Base-by-base conservation (phyloP, 441 rosid genomes). In the Brassica hybrid region DNA sequence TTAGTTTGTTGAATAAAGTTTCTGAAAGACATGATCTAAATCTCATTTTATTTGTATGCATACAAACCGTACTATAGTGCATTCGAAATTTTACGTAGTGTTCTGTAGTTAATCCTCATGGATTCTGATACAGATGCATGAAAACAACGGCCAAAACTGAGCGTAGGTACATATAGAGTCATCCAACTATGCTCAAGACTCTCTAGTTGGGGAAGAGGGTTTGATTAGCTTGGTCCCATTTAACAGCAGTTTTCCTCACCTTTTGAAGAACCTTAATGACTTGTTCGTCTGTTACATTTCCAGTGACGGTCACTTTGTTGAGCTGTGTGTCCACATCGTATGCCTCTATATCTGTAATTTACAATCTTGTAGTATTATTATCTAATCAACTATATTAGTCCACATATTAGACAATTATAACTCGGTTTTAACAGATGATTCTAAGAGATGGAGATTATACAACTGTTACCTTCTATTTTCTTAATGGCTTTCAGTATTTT, bases 401-500 rank as follows among this genome's bases (percentile, higher is more conserved):
- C 10, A 65, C 3, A 65, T 45, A 21, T n/a, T 18, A 16, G 18
- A 34, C 23, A 36, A 25, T 23, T 25, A 32, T 18, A 52, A 14
- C 17, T 52, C 57, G 7, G 57, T 32, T 32, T 32, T 34, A 34
- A 34, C 38, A 34, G 38, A 56, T 18, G 13, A 18, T 17, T 18
- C 13, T 9, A 19, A 7, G 27, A 19, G 27, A 19, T 5, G 30
- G 61, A 25, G 27, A 23, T 4, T 11, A 58, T 21, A 38, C 50
- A 69, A 27, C 12, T 1, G 67, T 58, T 86, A 94, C 98, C 96
- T 69, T 86, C 88, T 66, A 92, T 86, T 79, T 92, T 92, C 89
- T 94, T 92, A 78, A 94, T 89, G 23, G 94, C 94, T 77, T 94
- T 90, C 23, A 94, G 80, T 85, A 94, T 90, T 73, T 92, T 92